phyloP scores from a whole-genome alignment of 352 stramenopile species.

The Phytophthora macrochlamydospora region DNA sequence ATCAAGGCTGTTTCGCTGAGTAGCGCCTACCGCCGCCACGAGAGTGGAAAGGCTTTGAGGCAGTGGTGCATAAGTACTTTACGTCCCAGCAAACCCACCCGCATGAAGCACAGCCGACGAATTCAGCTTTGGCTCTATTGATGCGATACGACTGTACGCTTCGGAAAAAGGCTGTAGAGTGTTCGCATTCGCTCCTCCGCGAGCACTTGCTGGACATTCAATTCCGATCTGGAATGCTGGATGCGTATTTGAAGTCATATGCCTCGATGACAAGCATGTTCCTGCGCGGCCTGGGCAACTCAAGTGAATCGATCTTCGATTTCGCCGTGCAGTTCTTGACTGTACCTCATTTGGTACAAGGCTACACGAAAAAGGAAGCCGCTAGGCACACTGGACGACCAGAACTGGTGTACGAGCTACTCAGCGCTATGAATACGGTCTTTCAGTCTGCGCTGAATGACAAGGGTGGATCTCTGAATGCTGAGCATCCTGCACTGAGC shows the following conservation, averaged over 20 bases:
- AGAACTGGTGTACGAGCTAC: slow-evolving; percentile 68
- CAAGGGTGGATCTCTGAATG: slow-evolving; percentile 51
- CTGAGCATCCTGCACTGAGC: slow-evolving; percentile 77
- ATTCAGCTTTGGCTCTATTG: slow-evolving; percentile 54
- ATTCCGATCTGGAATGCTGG: slow-evolving; percentile 78
- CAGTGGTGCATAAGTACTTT: slow-evolving; percentile 56
- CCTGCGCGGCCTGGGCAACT: slow-evolving; percentile 79
- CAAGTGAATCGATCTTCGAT: slow-evolving; percentile 88
- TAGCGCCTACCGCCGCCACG: slow-evolving; percentile 50
- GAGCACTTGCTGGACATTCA: slow-evolving; percentile 76
- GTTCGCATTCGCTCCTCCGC: slow-evolving; percentile 69
- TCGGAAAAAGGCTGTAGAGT: slow-evolving; percentile 58
- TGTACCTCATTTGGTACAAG: slow-evolving; percentile 78
- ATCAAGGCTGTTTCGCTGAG: slow-evolving; percentile 67
- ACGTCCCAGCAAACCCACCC: slow-evolving; percentile 9
- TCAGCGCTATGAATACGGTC: slow-evolving; percentile 65
- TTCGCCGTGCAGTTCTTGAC: slow-evolving; percentile 89
- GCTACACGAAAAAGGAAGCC: slow-evolving; percentile 72
- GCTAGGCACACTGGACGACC: slow-evolving; percentile 49
- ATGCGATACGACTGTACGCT: slow-evolving; percentile 76
- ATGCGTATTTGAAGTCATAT: slow-evolving; percentile 77
- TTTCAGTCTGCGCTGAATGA: slow-evolving; percentile 59
- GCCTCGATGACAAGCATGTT: slow-evolving; percentile 77
- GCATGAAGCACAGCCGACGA: slow-evolving; percentile 8
- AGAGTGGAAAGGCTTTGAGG: slow-evolving; percentile 67